phyloP scores from a whole-genome alignment of 2,329 filamentous ascomycete genomes.

The Fonsecaea nubica region DNA sequence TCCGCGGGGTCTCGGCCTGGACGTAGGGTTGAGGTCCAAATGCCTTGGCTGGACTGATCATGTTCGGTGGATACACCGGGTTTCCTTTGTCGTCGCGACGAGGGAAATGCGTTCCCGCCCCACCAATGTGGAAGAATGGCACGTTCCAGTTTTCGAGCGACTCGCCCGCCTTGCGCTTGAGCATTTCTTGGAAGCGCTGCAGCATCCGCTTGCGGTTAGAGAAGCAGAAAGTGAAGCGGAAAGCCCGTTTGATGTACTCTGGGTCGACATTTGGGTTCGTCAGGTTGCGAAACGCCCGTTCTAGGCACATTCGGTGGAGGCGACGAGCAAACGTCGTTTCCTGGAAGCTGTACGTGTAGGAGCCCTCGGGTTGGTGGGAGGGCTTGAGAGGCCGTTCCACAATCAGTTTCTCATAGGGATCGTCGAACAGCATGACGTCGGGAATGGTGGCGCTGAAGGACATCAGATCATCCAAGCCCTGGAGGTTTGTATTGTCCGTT shows the following conservation, averaged over 20 bases:
- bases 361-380: constrained; percentile 40
- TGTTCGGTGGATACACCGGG: constrained; percentile 45
- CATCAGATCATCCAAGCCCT: constrained; percentile 30
- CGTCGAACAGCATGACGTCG: constrained; percentile 23
- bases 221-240: constrained; percentile 73
- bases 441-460: constrained; percentile 31
- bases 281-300: constrained; percentile 61
- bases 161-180: constrained; percentile 52
- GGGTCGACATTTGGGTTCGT: constrained; percentile 53
- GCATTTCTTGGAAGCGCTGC: constrained; percentile 47
- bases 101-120: constrained; percentile 70
- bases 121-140: constrained; percentile 71
- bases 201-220: constrained; percentile 51
- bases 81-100: constrained; percentile 48
- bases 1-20: constrained; percentile 39
- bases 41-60: constrained; percentile 33
- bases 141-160: constrained; percentile 64
- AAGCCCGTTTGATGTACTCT: constrained; percentile 62
- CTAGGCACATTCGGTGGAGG: constrained; percentile 69
- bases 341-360: constrained; percentile 65
- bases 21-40: constrained; percentile 36
- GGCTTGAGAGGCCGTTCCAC: constrained; percentile 39
- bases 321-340: constrained; percentile 74
- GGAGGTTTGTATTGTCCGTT: constrained; percentile 26
- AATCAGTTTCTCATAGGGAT: constrained; percentile 37